Base-by-base conservation (phyloP, 2,329 filamentous ascomycete genomes). In the Nigrospora oryzae region DNA sequence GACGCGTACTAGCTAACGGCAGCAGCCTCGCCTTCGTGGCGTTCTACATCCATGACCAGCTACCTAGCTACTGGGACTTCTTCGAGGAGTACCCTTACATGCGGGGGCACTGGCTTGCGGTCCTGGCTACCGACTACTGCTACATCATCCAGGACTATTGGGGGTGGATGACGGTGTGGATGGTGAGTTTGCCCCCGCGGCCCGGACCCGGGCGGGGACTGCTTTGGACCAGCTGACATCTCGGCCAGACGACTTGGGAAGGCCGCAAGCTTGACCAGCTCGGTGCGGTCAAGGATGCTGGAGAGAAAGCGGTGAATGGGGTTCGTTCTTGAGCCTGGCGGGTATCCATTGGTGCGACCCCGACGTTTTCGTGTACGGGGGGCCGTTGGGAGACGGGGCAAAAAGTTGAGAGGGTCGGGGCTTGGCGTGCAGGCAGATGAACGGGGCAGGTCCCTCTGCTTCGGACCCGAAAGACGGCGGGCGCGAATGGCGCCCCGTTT, bases 41-140 rank as follows among this genome's bases (percentile, higher is more conserved):
- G 57, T 75, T 75, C 51, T 75, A 68, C 31, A 75, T 64, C 2
- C 54, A 46, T 2, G 67, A 68, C 1, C 59, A 48, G 0, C 65
- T 51, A 35, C 68, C 67, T 5, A 69, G 53, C n/a, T 67, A 60
- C 35, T 74, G 58, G 1, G 70, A 70, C 41, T 51, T 77, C 70
- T 38, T 69, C 67, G 8, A 60, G 63, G 37, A 77, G 61, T 0
- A 71, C 64, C 53, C 40, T 4, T 49, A 43, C 36, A 49, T 48
- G 45, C 32, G 32, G 36, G 35, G 40, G 11, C 40, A 49, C 19
- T 38, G 44, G 15, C 45, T 39, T 42, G 36, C 39, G 4, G 12
- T 45, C 10, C 35, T 48, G 15, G 36, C 41, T 12, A 33, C 38
- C 15, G 48, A 46, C 43, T 44, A 40, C 34, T 36, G 39, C 42